Percentiles rank a stretch among this genome's conserved stretches.
Evolutionary conservation across 179 eudicot species (phyloP).

Genomic region (Sideroxylon spinosum): DNA sequence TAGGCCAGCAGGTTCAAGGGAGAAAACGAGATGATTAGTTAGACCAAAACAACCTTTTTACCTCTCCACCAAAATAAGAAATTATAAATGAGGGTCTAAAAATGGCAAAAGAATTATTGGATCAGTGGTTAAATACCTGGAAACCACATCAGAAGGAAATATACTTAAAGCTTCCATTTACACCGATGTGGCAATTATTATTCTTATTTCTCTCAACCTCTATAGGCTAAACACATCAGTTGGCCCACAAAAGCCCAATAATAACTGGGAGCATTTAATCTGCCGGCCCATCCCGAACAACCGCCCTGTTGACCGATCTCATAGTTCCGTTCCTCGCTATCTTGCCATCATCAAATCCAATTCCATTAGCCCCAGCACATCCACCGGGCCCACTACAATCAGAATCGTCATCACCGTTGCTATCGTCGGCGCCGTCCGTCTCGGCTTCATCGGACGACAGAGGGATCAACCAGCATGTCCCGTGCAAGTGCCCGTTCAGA

Average conservation of each 20-base stretch:
- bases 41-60: too few species aligned
- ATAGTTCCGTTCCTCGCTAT: neutral
- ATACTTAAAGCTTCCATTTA: too few species aligned
- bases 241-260: neutral
- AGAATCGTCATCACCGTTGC: neutral
- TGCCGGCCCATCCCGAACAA: neutral
- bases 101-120: too few species aligned
- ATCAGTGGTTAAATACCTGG: too few species aligned
- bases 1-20: too few species aligned
- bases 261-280: neutral
- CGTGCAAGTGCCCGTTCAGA: conserved; percentile 80
- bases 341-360: conserved; percentile 3
- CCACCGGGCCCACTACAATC: conserved; percentile 1
- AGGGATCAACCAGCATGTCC: conserved; percentile 73
- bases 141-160: too few species aligned
- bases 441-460: conserved; percentile 48
- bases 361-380: neutral
- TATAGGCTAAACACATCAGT: neutral
- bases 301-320: neutral
- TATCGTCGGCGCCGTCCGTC: conserved; percentile 11
- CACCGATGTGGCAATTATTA: too few species aligned
- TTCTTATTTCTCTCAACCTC: too few species aligned
- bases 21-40: too few species aligned
- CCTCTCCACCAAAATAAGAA: too few species aligned
- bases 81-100: too few species aligned